phyloP scores from a whole-genome alignment of 2,329 filamentous ascomycete genomes.

The Aaosphaeria pasadenensis region DNA sequence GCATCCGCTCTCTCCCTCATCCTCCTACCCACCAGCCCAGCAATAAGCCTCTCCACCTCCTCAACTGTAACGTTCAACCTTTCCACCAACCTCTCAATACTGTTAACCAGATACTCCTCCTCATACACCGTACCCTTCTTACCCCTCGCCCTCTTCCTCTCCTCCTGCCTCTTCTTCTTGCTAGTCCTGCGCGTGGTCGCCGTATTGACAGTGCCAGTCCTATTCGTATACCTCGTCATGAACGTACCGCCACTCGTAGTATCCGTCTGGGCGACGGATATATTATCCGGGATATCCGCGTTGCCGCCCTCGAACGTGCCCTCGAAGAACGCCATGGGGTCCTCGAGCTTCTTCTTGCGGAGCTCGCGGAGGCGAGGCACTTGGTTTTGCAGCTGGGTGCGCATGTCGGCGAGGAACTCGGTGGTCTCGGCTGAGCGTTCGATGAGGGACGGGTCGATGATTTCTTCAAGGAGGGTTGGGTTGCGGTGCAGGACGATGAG shows the following conservation, averaged over 20 bases:
- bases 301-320: constrained; percentile 53
- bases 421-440: constrained; percentile 81
- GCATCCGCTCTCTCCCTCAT: constrained; percentile 87
- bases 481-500: constrained; percentile 62
- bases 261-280: constrained; percentile 85
- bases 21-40: constrained; percentile 70
- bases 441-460: constrained; percentile 74
- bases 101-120: constrained; percentile 93
- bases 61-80: constrained; percentile 69
- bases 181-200: constrained; percentile 74
- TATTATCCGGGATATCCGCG: constrained; percentile 80
- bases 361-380: constrained; percentile 83
- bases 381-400: constrained; percentile 77
- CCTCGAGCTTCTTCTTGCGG: constrained; percentile 73
- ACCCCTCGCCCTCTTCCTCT: constrained; percentile 89
- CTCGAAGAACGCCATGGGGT: constrained; percentile 86
- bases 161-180: constrained; percentile 85
- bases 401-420: constrained; percentile 92
- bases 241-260: constrained; percentile 76
- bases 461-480: constrained; percentile 55
- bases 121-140: constrained; percentile 98
- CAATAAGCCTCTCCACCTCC: constrained; percentile 72
- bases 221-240: constrained; percentile 88
- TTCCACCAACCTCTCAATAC: constrained; percentile 77
- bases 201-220: constrained; percentile 69